These are phyloP conservation scores for Vitis hybrid DNA, from an alignment of 177 flowering plant species.

Conservation along the genomic window DNA sequence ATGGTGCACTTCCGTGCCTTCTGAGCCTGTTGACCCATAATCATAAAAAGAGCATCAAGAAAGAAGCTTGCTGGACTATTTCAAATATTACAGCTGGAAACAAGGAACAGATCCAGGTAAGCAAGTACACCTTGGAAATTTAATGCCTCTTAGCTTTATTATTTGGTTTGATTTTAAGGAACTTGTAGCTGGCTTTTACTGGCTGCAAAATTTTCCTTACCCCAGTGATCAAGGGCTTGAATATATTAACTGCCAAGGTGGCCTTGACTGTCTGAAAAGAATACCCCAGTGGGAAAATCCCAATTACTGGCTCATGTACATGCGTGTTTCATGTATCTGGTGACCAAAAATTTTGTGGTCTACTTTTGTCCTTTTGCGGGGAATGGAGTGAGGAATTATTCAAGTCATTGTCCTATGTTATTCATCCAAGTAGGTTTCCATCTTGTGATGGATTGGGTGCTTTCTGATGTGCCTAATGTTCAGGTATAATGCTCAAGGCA, in stretches of 20 bases:
- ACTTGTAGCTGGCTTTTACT: not conserved
- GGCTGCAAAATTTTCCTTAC: not conserved
- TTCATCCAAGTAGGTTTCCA: not conserved
- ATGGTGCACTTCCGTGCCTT: slow-evolving; percentile 68
- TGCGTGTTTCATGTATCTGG: not conserved
- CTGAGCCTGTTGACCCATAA: slow-evolving; percentile 63
- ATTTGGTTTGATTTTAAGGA: not conserved
- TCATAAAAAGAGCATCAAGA: slow-evolving; percentile 83
- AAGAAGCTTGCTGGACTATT: slow-evolving; percentile 89
- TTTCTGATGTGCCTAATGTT: not conserved
- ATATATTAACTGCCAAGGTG: not conserved
- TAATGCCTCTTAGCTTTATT: too few species aligned
- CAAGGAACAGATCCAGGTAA: slow-evolving; percentile 77
- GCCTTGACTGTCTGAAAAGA: too few species aligned
- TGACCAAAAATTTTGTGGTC: not conserved
- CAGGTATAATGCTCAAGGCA: not conserved
- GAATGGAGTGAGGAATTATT: not conserved
- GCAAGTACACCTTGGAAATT: not conserved
- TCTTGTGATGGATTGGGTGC: not conserved
- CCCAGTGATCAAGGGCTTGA: not conserved
- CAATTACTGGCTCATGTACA: not conserved
- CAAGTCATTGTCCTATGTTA: not conserved
- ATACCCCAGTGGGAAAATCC: not conserved
- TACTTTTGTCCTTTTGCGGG: not conserved
- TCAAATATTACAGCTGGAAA: slow-evolving; percentile 92